Conservation (phyloP, 1,284 basidiomycete species). For the Neotropicomus parvogracilis region DNA sequence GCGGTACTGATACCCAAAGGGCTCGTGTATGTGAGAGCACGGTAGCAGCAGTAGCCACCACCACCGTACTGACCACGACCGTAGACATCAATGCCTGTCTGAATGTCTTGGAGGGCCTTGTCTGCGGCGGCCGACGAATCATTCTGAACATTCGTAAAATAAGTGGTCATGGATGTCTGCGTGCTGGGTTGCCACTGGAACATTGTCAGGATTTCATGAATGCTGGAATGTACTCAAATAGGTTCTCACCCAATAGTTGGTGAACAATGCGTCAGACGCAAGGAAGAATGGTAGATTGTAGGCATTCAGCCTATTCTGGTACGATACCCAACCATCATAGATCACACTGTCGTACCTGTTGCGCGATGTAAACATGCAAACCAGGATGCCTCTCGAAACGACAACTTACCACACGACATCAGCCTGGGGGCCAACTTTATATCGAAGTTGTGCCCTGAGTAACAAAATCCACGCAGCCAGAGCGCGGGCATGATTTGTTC, state of each 20-base stretch:
- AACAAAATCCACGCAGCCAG: conserved; percentile 70
- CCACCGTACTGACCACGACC: conserved; percentile 58
- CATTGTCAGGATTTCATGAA: background rate
- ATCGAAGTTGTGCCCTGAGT: conserved; percentile 55
- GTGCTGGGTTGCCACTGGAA: conserved; percentile 56
- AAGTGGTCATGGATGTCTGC: conserved; percentile 50
- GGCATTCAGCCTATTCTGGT: conserved; percentile 75
- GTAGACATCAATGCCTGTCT: conserved; percentile 73
- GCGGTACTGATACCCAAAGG: conserved; percentile 67
- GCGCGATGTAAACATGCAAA: background rate
- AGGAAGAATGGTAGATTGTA: conserved; percentile 75
- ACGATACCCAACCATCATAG: conserved; percentile 57
- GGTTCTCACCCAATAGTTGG: conserved; percentile 69
- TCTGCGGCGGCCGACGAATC: conserved; percentile 13
- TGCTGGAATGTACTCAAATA: background rate
- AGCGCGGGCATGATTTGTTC: conserved; percentile 56
- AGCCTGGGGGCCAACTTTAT: conserved; percentile 58
- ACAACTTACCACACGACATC: conserved; percentile 60
- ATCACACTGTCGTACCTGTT: conserved; percentile 80
- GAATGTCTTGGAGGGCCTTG: conserved; percentile 57
- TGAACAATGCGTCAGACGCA: conserved; percentile 68
- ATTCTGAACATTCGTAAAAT: conserved; percentile 46
- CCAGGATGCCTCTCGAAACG: background rate
- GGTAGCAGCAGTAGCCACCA: conserved; percentile 59
- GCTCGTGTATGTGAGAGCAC: conserved; percentile 58